Evolutionary conservation across 768 basidiomycete species (phyloP), one percentile per base, ranked within the genome.

Genomic region (Nidularia pulvinata): DNA sequence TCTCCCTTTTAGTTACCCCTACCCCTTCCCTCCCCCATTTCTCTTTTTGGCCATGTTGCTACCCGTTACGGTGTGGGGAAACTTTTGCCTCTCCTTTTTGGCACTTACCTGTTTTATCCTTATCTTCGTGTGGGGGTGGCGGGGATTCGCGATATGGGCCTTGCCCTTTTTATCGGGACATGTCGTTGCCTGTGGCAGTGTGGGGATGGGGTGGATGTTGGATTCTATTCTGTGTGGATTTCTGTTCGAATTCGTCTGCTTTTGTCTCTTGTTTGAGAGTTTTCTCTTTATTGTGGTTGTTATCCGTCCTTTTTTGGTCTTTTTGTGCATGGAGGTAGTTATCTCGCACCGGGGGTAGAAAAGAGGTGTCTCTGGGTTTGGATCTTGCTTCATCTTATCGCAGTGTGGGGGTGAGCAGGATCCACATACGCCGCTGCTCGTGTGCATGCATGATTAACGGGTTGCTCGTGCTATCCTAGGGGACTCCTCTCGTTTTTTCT

Each of bases 81-180:
- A n/a, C 49, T n/a, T 52, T 13, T 35, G 47, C 55, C 42, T 42
- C 50, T 35, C 42, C 48, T 45, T 56, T 56, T 56, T 34, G 33
- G n/a, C 57, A 52, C 55, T 45, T 50, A 54, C 43, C 25, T 51
- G 45, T 51, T 48, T 50, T 51, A n/a, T 50, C 22, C 43, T 37
- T 46, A 22, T 39, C 37, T 39, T n/a, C 37, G 37, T 39, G 37
- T 39, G 9, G 37, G 37, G 37, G n/a, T n/a, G 37, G 37, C 9
- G n/a, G 37, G 37, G 9, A 39, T 39, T 39, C n/a, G n/a, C n/a
- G n/a, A n/a, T n/a, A n/a, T n/a, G n/a, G n/a, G n/a, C n/a, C n/a
- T n/a, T n/a, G n/a, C n/a, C n/a, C n/a, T n/a, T n/a, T n/a, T n/a
- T n/a, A n/a, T n/a, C n/a, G n/a, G n/a, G n/a, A n/a, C n/a, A n/a